Evolutionary conservation across 2,329 filamentous ascomycete species (phyloP).

Genomic region (Domatiomyces globalis): DNA sequence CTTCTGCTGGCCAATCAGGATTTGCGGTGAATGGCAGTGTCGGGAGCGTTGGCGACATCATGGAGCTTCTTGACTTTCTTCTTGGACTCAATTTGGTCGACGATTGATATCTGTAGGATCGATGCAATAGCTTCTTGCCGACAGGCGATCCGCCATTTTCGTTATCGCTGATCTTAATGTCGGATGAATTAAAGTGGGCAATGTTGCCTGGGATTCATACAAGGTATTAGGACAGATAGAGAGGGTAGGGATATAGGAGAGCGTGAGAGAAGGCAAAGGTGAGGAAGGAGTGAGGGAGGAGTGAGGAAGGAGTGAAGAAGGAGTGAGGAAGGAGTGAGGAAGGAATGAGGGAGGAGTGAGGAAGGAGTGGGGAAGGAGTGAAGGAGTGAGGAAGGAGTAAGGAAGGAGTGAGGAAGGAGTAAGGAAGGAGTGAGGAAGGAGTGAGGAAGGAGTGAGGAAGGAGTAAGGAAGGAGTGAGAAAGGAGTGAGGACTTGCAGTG

Average conservation of each 20-base stretch:
- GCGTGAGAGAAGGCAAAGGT: neutral
- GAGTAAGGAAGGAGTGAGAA: neutral
- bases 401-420: neutral
- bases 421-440: neutral
- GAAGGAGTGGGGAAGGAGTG: neutral
- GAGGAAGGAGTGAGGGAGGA: neutral
- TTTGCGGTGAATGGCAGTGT: too few species aligned
- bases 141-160: too few species aligned
- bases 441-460: neutral
- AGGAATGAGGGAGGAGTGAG: neutral
- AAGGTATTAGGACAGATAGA: conserved; percentile 1
- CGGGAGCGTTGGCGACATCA: too few species aligned
- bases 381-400: neutral
- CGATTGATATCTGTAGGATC: too few species aligned
- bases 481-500: too few species aligned
- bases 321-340: neutral
- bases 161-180: too few species aligned
- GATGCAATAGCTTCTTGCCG: too few species aligned
- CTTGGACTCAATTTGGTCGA: too few species aligned
- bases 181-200: too few species aligned
- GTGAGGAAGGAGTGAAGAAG: neutral
- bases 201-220: too few species aligned
- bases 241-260: neutral
- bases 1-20: too few species aligned
- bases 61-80: too few species aligned